A percentile compares a stretch with the other conserved stretches of the same genome.
phyloP scores from a whole-genome alignment of 2,329 filamentous ascomycete species.

The Fusarium nisikadoi region DNA sequence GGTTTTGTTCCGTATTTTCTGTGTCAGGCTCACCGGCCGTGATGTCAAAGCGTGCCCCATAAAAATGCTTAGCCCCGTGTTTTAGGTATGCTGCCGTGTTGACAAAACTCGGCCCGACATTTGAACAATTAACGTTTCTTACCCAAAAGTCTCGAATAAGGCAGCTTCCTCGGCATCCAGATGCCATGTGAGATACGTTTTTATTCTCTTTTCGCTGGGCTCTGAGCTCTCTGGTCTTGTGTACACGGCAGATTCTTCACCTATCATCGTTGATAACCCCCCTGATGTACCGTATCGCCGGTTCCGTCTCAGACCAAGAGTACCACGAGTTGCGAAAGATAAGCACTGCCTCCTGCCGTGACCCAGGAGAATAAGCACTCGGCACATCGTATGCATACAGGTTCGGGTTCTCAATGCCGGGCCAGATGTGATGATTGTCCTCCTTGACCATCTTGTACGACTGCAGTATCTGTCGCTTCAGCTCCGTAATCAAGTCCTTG shows the following conservation, averaged over 20 bases:
- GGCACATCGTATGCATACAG: neutral
- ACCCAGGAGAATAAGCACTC: neutral
- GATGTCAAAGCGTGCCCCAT: neutral
- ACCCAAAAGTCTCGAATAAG: too few species aligned
- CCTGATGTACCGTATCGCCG: constrained; percentile 2
- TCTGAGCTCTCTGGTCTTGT: fast-evolving
- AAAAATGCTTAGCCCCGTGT: neutral
- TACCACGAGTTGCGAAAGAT: constrained; percentile 20
- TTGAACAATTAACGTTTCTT: too few species aligned
- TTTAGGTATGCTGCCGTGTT: neutral
- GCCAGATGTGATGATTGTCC: constrained; percentile 11
- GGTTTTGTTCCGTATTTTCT: neutral
- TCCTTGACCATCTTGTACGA: constrained; percentile 10
- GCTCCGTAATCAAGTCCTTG: neutral
- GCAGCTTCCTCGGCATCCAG: neutral
- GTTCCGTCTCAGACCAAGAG: constrained; percentile 18
- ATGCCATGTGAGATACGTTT: neutral
- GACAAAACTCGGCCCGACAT: neutral
- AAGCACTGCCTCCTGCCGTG: constrained; percentile 19
- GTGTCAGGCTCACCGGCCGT: neutral
- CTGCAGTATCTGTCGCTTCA: neutral
- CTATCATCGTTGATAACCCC: neutral
- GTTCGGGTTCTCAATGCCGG: constrained; percentile 2
- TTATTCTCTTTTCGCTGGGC: neutral
- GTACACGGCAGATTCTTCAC: neutral